Base-by-base conservation (phyloP, 257 asterid genomes). In the Nicotiana undulata region DNA sequence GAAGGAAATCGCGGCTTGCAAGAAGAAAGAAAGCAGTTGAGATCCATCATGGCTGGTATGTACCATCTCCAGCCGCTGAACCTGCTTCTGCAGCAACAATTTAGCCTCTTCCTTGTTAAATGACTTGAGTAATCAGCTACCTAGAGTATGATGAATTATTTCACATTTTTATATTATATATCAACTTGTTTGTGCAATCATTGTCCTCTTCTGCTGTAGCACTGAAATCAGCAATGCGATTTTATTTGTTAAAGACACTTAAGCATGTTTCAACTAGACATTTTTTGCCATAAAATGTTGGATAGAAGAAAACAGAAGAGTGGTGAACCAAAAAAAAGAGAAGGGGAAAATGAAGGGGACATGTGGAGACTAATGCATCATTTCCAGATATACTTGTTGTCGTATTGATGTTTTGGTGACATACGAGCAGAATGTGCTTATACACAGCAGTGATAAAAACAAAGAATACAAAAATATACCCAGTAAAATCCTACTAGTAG, bases 1-100 rank as follows among this genome's bases (percentile, higher is more conserved):
- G 97, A 90, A 94, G 98, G 83, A 93, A 94, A 82, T 94, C 98
- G 32, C 87, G 98, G 20, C 96, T 94, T 24, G 98, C 98, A 18
- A 85, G 98, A 82, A 90, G 96, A 56, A 94, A 93, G 89, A 92
- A 90, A 84, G 90, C 96, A 1, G 86, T 90, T 8, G 97, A 89
- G 88, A 92, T 92, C 82, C 89, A 86, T 81, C 94, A 88, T 32
- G 98, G 98, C 82, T 93, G 98, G 98, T 94, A 94, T 52, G 82
- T 83, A n/a, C 97, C 97, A 4, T 85, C 83, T 44, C 86, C 91
- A 24, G 88, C 82, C 77, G 40, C 88, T 2, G 85, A 44, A n/a
- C 22, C 85, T 6, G 83, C 87, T 49, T 68, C 80, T 17, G 81
- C 76, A 63, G 51, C 86, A 17, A 26, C 87, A 6, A 89, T 85